phyloP scores from a whole-genome alignment of 768 basidiomycete genomes.

The Auricularia sp. region DNA sequence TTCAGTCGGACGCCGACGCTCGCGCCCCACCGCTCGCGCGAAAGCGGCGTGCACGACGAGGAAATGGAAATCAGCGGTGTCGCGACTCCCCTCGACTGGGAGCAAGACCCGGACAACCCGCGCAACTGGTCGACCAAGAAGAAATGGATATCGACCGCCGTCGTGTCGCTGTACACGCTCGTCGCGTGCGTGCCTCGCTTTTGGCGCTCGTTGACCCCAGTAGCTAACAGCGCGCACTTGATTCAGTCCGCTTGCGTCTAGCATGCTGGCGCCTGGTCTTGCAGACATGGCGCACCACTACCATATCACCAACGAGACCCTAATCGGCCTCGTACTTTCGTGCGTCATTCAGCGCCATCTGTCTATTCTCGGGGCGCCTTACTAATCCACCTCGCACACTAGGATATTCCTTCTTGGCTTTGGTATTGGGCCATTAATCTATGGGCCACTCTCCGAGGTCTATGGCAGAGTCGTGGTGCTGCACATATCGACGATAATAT shows the following conservation, averaged over 20 bases:
- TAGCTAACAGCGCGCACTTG: conserved; percentile 40
- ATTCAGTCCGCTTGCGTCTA: conserved; percentile 33
- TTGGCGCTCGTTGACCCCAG: conserved; percentile 37
- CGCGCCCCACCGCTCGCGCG: not conserved
- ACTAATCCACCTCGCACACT: not conserved
- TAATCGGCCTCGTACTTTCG: conserved; percentile 42
- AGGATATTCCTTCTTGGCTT: conserved; percentile 48
- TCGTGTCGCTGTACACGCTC: conserved; percentile 34
- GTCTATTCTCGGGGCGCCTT: not conserved
- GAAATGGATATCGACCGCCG: conserved; percentile 48
- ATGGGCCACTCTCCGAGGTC: conserved; percentile 13
- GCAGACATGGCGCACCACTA: not conserved
- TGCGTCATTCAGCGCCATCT: not conserved
- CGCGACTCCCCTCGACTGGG: conserved; percentile 30
- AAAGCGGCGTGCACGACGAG: not conserved
- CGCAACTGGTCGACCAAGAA: conserved; percentile 50
- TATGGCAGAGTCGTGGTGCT: conserved; percentile 14
- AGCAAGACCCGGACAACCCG: conserved; percentile 48
- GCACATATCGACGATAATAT: conserved; percentile 12
- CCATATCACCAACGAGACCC: conserved; percentile 40
- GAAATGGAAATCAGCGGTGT: not conserved
- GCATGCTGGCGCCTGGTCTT: conserved; percentile 59
- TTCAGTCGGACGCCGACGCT: not conserved
- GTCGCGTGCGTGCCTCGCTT: conserved; percentile 23
- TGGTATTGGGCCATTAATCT: conserved; percentile 7